Percentiles rank a stretch among this genome's conserved stretches.
Evolutionary conservation across 768 basidiomycete genomes (phyloP).

Genomic region (Lentinula sp.): DNA sequence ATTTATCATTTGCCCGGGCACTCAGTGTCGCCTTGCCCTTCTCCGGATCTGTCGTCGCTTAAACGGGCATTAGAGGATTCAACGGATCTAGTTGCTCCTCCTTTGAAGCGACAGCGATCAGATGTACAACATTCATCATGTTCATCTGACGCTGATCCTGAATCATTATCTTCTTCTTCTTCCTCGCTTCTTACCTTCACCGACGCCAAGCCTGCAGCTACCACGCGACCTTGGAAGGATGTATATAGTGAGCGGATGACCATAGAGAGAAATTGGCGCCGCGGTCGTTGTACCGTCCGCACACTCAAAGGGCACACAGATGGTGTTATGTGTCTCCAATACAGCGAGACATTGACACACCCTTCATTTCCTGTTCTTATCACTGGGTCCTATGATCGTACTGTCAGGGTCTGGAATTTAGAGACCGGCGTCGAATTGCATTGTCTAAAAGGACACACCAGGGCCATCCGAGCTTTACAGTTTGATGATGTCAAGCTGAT

Average conservation of each 20-base stretch:
- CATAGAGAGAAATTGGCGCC: conserved; percentile 95
- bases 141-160: conserved; percentile 19
- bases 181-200: conserved; percentile 24
- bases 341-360: conserved; percentile 76
- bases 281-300: conserved; percentile 80
- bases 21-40: conserved; percentile 31
- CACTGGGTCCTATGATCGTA: conserved; percentile 96
- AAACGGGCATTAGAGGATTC: conserved; percentile 36
- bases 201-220: conserved; percentile 21
- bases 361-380: conserved; percentile 91
- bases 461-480: conserved; percentile 88
- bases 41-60: conserved; percentile 16
- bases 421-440: conserved; percentile 84
- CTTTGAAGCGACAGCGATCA: conserved; percentile 48
- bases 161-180: conserved; percentile 17
- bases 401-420: conserved; percentile 92
- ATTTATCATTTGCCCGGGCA: conserved; percentile 28
- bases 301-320: conserved; percentile 91
- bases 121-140: conserved; percentile 13
- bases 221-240: conserved; percentile 94
- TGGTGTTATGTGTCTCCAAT: conserved; percentile 96
- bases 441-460: conserved; percentile 82
- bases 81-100: conserved; percentile 22
- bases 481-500: conserved; percentile 95
- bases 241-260: conserved; percentile 97